These are phyloP conservation scores for Tolypocladium amazonense DNA, from an alignment of 2,329 filamentous ascomycete species.

Conservation along the genomic window DNA sequence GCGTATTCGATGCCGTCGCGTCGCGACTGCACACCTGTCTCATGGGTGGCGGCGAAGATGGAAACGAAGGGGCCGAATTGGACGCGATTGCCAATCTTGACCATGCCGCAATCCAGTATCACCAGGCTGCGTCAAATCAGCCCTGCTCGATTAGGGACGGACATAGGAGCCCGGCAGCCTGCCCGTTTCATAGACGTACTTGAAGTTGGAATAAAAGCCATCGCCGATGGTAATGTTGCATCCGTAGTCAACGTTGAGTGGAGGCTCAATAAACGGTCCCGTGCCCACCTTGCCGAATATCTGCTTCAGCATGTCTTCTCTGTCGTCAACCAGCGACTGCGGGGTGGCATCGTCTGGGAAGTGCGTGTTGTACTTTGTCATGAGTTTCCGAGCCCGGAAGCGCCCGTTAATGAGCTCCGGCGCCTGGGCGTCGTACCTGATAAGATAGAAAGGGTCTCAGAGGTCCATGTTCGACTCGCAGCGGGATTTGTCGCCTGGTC, in stretches of 20 bases:
- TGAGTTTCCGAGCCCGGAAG: constrained; percentile 42
- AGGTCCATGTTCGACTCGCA: neutral
- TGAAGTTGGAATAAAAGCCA: constrained; percentile 50
- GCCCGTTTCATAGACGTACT: constrained; percentile 9
- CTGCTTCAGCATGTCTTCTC: constrained; percentile 34
- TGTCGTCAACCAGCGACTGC: constrained; percentile 24
- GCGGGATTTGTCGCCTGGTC: neutral
- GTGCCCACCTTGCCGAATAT: constrained; percentile 40
- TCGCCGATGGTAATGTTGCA: constrained; percentile 53
- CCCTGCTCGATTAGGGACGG: neutral
- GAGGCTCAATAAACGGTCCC: constrained; percentile 48
- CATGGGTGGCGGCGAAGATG: constrained; percentile 63
- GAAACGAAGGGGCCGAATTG: constrained; percentile 62
- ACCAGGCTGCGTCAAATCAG: constrained; percentile 28
- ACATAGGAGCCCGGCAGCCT: neutral
- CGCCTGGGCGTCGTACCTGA: constrained; percentile 38
- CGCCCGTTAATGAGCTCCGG: constrained; percentile 39
- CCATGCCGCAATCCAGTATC: constrained; percentile 63
- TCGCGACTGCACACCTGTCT: constrained; percentile 46
- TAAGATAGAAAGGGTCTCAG: neutral
- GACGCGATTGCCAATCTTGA: constrained; percentile 60
- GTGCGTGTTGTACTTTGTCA: constrained; percentile 47
- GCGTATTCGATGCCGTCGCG: constrained; percentile 37
- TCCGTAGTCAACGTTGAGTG: constrained; percentile 54
- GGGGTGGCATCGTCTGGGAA: constrained; percentile 37